Percentiles rank a stretch among this genome's conserved stretches.
phyloP scores from a whole-genome alignment of 306 rosid genomes.

The Gynostemma pentaphyllum region DNA sequence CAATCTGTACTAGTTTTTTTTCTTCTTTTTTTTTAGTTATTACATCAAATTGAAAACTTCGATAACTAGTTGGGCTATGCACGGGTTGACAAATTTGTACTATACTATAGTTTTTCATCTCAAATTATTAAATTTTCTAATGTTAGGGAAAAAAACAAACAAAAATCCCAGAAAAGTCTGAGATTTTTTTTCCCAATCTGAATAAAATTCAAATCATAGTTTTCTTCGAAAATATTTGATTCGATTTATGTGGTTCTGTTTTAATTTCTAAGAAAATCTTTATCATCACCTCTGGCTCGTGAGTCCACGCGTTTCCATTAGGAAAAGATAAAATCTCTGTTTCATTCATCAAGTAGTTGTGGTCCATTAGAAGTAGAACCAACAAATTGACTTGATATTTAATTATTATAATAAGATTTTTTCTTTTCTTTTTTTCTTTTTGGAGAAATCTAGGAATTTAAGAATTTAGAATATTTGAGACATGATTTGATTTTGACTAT shows the following conservation, averaged over 20 bases:
- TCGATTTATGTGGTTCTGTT: neutral
- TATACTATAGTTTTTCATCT: no score
- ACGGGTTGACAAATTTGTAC: no score
- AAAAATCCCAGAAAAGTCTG: neutral
- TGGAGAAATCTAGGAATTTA: neutral
- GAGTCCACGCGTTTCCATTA: neutral
- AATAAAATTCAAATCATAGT: neutral
- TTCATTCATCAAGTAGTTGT: neutral
- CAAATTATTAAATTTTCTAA: no score
- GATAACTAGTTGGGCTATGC: no score
- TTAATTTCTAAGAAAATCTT: constrained; percentile 1
- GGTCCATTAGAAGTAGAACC: neutral
- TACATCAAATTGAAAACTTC: no score
- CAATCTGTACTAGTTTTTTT: neutral
- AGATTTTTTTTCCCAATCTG: no score
- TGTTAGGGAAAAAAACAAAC: no score
- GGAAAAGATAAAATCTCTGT: neutral
- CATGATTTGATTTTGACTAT: neutral
- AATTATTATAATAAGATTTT: no score
- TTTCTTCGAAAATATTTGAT: neutral
- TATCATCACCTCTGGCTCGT: neutral
- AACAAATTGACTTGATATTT: constrained; percentile 1
- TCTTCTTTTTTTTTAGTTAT: neutral
- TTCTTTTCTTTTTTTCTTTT: neutral
- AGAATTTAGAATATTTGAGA: neutral